A percentile compares a stretch with the other conserved stretches of the same genome.
phyloP scores from a whole-genome alignment of 805 yeast species.

The Dipodascus albidus region DNA sequence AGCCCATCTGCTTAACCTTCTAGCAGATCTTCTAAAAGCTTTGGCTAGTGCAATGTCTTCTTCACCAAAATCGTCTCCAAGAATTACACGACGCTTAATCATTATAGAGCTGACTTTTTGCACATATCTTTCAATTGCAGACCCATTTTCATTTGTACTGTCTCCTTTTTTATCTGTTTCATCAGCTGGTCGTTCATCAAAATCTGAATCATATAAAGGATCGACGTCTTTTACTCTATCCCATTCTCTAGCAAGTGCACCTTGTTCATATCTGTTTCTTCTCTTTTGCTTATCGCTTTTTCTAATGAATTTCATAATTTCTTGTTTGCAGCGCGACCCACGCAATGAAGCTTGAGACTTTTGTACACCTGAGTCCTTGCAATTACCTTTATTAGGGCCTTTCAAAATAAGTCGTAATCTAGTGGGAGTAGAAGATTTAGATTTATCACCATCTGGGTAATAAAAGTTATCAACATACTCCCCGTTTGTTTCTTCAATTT shows the following conservation, averaged over 20 bases:
- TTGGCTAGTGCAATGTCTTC: slow-evolving; percentile 14
- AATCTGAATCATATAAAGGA: slow-evolving; percentile 25
- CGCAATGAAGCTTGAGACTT: neutral
- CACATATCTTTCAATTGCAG: neutral
- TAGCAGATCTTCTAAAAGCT: slow-evolving; percentile 17
- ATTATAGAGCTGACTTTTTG: neutral
- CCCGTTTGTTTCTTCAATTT: neutral
- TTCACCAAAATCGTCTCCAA: slow-evolving; percentile 20
- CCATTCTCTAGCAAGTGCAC: slow-evolving; percentile 23
- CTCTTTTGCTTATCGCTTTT: slow-evolving; percentile 15
- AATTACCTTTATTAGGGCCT: slow-evolving; percentile 1
- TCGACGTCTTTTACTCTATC: slow-evolving; percentile 20
- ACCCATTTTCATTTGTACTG: neutral
- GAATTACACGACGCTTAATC: slow-evolving; percentile 2
- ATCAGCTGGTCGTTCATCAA: slow-evolving; percentile 15
- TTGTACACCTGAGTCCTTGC: slow-evolving; percentile 4
- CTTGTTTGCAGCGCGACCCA: slow-evolving; percentile 8
- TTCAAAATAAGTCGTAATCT: slow-evolving; percentile 3
- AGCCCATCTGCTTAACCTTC: slow-evolving; percentile 20
- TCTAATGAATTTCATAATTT: slow-evolving; percentile 16
- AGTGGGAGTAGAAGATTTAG: slow-evolving; percentile 9
- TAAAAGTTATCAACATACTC: neutral
- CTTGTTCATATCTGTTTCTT: slow-evolving; percentile 14
- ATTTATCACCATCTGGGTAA: neutral
- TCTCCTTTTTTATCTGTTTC: slow-evolving; percentile 1